Evolutionary conservation across 768 basidiomycete genomes (phyloP).

Genomic region (Tulasnella sp.): DNA sequence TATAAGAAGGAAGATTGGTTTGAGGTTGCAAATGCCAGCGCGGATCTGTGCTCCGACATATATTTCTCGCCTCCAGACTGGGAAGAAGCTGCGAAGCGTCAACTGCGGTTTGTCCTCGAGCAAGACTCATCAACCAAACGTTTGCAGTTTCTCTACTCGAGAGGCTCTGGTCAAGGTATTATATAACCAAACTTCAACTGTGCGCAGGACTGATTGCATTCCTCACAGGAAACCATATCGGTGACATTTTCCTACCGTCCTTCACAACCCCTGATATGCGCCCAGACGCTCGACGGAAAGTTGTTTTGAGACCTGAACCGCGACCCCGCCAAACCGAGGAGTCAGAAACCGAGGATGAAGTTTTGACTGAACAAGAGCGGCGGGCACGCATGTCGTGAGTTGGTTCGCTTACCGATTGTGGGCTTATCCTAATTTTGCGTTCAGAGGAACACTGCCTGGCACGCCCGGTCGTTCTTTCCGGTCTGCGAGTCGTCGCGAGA

Average conservation of each 20-base stretch:
- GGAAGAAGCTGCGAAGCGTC: slow-evolving; percentile 37
- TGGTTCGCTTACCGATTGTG: not conserved
- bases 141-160: slow-evolving; percentile 36
- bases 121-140: slow-evolving; percentile 66
- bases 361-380: not conserved
- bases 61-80: slow-evolving; percentile 55
- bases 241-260: not conserved
- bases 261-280: not conserved
- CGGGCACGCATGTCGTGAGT: not conserved
- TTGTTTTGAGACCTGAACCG: not conserved
- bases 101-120: slow-evolving; percentile 51
- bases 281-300: not conserved
- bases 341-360: slow-evolving; percentile 1
- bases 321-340: not conserved
- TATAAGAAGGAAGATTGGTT: slow-evolving; percentile 41
- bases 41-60: slow-evolving; percentile 53
- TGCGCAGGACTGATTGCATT: not conserved
- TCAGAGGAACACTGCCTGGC: not conserved
- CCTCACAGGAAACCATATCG: not conserved
- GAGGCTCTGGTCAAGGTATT: not conserved
- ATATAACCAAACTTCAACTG: not conserved
- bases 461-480: not conserved
- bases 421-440: not conserved
- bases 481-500: not conserved
- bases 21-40: slow-evolving; percentile 43